Percentiles rank a stretch among this genome's conserved stretches.
Evolutionary conservation across 2,329 filamentous ascomycete genomes (phyloP).

Genomic region (Metarhizium robertsii): DNA sequence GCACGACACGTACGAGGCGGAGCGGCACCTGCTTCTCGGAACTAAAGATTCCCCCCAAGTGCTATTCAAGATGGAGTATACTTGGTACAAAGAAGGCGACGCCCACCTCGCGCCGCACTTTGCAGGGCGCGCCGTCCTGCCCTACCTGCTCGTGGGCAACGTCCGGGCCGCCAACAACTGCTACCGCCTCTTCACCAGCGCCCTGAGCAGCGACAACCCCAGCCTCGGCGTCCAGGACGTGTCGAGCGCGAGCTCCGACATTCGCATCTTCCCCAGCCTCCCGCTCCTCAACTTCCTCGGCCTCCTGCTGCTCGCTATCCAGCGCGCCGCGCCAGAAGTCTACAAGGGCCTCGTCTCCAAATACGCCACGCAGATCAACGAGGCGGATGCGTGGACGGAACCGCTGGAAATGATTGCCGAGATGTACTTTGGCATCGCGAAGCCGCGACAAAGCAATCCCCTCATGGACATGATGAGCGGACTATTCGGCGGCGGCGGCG

Average conservation of each 20-base stretch:
- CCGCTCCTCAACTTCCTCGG: constrained; percentile 94
- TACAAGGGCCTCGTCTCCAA: constrained; percentile 76
- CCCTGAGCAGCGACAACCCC: constrained; percentile 30
- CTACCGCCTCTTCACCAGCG: constrained; percentile 52
- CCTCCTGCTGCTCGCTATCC: constrained; percentile 72
- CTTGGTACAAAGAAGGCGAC: constrained; percentile 87
- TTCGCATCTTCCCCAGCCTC: constrained; percentile 78
- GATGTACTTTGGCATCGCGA: constrained; percentile 91
- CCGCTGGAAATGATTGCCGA: constrained; percentile 81
- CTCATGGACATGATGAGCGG: constrained; percentile 97
- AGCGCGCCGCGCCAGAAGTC: constrained; percentile 67
- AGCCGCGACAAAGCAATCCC: constrained; percentile 82
- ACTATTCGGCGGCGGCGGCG: constrained; percentile 64
- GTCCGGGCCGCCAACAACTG: constrained; percentile 79
- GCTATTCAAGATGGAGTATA: constrained; percentile 76
- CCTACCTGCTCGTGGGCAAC: constrained; percentile 86
- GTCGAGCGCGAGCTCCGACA: constrained; percentile 61
- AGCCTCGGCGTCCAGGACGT: constrained; percentile 71
- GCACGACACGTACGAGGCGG: constrained; percentile 86
- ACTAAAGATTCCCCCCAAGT: constrained; percentile 80
- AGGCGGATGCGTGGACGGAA: constrained; percentile 70
- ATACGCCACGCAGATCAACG: constrained; percentile 70
- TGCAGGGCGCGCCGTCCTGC: constrained; percentile 76
- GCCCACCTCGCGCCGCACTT: constrained; percentile 82
- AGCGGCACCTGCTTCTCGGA: constrained; percentile 79